A percentile compares a stretch with the other conserved stretches of the same genome.
phyloP scores from a whole-genome alignment of 2,329 filamentous ascomycete genomes.

The Botrytis cinerea region DNA sequence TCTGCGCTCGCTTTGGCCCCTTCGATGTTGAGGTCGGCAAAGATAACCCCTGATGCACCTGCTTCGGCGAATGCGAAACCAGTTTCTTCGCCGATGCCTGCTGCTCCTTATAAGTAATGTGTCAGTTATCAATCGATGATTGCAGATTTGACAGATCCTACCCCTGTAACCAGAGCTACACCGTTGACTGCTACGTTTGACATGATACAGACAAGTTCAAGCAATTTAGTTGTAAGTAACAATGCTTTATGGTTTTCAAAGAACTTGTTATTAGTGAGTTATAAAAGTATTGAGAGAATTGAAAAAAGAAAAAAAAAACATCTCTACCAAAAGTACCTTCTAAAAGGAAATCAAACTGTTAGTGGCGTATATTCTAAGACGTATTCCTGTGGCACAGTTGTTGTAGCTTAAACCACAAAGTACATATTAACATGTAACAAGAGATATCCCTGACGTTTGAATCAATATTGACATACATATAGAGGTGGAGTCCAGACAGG shows the following conservation, averaged over 20 bases:
- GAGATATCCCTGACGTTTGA: no score
- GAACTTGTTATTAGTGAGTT: neutral
- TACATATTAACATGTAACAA: neutral
- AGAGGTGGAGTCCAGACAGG: no score
- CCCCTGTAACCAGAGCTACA: neutral
- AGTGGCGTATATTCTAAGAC: neutral
- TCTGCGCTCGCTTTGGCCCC: conserved; percentile 32
- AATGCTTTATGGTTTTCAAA: neutral
- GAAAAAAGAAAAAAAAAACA: neutral
- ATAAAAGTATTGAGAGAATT: neutral
- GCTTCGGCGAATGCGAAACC: conserved; percentile 13
- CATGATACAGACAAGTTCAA: neutral
- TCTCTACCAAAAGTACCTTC: neutral
- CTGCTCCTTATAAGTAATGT: neutral
- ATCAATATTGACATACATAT: no score
- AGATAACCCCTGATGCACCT: conserved; percentile 29
- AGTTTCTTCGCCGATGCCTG: neutral
- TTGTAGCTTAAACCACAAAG: neutral
- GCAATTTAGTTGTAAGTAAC: neutral
- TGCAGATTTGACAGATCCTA: neutral
- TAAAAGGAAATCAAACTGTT: neutral
- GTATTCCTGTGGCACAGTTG: neutral
- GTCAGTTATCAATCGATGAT: neutral
- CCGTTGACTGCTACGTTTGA: neutral
- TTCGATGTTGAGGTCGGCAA: conserved; percentile 37